phyloP scores from a whole-genome alignment of 139 green algal genomes.

The Coccomyxa sp. region DNA sequence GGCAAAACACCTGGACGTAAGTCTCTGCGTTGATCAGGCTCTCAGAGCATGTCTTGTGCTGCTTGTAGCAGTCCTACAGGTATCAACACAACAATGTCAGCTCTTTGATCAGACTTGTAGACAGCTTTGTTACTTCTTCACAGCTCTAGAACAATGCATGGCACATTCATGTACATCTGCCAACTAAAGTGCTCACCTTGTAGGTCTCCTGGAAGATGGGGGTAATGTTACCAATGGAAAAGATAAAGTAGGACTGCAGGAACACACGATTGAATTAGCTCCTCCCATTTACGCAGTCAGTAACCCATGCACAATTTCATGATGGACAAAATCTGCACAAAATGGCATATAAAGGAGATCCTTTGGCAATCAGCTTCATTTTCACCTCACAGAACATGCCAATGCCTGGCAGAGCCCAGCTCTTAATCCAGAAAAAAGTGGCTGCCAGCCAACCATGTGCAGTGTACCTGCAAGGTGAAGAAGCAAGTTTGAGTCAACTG shows the following conservation, averaged over 20 bases:
- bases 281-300: not conserved
- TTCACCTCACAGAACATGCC: constrained; percentile 32
- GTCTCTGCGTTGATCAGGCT: not conserved
- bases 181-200: constrained; percentile 15
- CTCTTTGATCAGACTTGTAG: not conserved
- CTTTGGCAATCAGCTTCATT: not conserved
- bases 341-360: no score
- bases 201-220: constrained; percentile 16
- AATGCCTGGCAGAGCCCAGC: constrained; percentile 18
- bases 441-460: not conserved
- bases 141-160: not conserved
- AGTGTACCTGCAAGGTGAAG: not conserved
- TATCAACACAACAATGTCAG: not conserved
- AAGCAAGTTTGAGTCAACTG: not conserved
- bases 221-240: constrained; percentile 43
- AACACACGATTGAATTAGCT: not conserved
- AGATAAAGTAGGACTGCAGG: constrained; percentile 37
- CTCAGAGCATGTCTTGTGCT: not conserved
- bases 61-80: not conserved
- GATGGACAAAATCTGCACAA: no score
- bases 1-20: constrained; percentile 36
- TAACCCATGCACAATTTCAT: not conserved
- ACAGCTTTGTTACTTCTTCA: constrained; percentile 6
- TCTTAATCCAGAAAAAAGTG: constrained; percentile 4
- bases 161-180: not conserved